Base-by-base conservation (phyloP, 2,329 filamentous ascomycete species). In the Tolypocladium inflatum region DNA sequence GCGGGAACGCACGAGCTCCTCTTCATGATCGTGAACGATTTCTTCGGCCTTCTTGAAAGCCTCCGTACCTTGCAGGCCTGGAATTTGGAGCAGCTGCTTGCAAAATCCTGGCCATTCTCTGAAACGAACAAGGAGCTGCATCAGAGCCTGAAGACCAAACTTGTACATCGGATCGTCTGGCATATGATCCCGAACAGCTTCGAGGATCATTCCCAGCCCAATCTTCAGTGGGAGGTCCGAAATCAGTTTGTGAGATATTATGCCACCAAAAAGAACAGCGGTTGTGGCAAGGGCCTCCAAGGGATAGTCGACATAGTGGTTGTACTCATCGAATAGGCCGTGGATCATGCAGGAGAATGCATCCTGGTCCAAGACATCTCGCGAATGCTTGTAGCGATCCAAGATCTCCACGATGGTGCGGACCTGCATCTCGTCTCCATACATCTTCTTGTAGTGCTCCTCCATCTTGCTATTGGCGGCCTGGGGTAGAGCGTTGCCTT, bases 321-420 rank as follows among this genome's bases (percentile, higher is more conserved):
- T 88, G 71, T 97, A 99, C 75, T 99, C 94, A 66, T 99, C 94
- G 66, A 99, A 97, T 4, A 99, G 78, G 1, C 94, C 94, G 67
- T 97, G 92, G 41, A 99, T 96, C 91, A 99, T 99, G 75, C 93
- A 97, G 17, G 93, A 90, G 70, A 99, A 99, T 8, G 97, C 83
- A 69, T 99, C 94, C 70, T 97, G 94, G 60, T 97, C 91, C 19
- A 87, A 77, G 2, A 90, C 82, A 60, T 94, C 89, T 54, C 85
- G 84, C 0, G 95, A 97, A 58, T 86, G 86, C 71, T 99, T 97
- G 76, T 96, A 96, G 58, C 84, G 82, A 62, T 91, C 87, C 67
- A 99, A 83, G 43, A 91, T 84, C 61, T 89, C 86, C 55, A 99
- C 88, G 63, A 99, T 89, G 57, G 90, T 85, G 57, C 90, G 85